Evolutionary conservation across 2,329 filamentous ascomycete genomes (phyloP).

Genomic region (Penicillium capsulatum): DNA sequence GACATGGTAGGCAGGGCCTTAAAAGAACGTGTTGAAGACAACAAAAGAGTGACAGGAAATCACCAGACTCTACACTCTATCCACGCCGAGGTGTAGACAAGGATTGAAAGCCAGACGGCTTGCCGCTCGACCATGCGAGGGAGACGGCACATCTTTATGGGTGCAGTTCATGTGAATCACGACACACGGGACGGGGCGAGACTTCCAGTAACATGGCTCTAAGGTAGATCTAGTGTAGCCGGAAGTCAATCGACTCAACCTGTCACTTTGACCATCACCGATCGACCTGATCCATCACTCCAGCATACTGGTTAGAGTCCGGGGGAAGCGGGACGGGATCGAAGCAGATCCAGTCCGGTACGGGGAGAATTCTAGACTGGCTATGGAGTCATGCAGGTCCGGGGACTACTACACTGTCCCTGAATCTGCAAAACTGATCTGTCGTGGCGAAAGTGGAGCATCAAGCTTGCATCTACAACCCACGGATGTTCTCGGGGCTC

Average conservation of each 20-base stretch:
- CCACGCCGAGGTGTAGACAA: no score
- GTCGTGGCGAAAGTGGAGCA: no score
- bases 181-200: constrained; percentile 14
- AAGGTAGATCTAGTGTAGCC: constrained; percentile 15
- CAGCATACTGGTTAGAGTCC: constrained; percentile 16
- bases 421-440: no score
- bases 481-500: no score
- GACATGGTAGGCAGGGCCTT: constrained; percentile 14
- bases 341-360: constrained; percentile 1
- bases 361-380: no score
- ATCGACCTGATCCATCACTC: constrained; percentile 21
- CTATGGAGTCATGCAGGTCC: no score
- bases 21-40: constrained; percentile 4
- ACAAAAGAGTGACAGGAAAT: constrained; percentile 1
- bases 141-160: constrained; percentile 16
- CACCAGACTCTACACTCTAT: no score
- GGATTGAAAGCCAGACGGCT: constrained; percentile 1
- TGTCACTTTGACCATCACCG: constrained; percentile 11
- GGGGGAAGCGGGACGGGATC: constrained; percentile 4
- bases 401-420: no score
- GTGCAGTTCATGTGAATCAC: constrained; percentile 7
- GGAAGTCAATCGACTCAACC: constrained; percentile 4
- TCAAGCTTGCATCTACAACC: no score
- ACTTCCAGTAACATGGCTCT: constrained; percentile 12
- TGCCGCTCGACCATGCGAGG: not conserved